These are phyloP conservation scores for Melaleuca alternifolia DNA, from an alignment of 345 rosid genomes.

Conservation along the genomic window DNA sequence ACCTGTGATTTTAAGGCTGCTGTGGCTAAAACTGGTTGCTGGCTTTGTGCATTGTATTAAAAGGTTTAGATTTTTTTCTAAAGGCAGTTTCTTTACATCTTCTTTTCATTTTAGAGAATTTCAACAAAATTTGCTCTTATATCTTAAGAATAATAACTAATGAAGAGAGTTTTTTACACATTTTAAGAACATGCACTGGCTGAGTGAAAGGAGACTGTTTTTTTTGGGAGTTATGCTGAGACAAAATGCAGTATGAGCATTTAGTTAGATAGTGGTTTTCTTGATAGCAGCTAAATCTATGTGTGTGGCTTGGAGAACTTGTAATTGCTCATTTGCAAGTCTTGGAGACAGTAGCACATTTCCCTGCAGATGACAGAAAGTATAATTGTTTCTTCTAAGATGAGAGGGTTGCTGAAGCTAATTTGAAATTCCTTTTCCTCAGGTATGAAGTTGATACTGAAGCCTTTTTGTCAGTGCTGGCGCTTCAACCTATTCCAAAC, in stretches of 20 bases:
- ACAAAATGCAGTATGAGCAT: not conserved
- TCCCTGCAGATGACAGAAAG: not conserved
- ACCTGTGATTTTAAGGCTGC: not conserved
- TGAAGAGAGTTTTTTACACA: not conserved
- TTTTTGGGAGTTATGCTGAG: not conserved
- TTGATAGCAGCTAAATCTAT: not conserved
- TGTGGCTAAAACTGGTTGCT: not conserved
- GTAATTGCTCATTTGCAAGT: not conserved
- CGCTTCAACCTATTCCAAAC: constrained; percentile 73
- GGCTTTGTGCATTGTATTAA: not conserved
- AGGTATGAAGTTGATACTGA: constrained; percentile 94
- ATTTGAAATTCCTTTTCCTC: constrained; percentile 16
- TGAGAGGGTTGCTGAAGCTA: not conserved
- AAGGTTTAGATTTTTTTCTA: not conserved
- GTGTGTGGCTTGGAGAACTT: not conserved
- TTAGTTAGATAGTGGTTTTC: not conserved
- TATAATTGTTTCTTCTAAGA: not conserved
- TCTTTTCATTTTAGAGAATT: not conserved
- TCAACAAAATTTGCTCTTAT: not conserved
- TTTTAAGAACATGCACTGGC: not conserved
- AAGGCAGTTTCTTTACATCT: not conserved
- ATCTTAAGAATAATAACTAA: not conserved
- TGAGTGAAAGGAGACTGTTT: not conserved
- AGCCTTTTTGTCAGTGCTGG: constrained; percentile 86
- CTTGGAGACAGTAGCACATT: not conserved